phyloP scores from a whole-genome alignment of 2,329 filamentous ascomycete genomes.

The Magnaporthales sp. region DNA sequence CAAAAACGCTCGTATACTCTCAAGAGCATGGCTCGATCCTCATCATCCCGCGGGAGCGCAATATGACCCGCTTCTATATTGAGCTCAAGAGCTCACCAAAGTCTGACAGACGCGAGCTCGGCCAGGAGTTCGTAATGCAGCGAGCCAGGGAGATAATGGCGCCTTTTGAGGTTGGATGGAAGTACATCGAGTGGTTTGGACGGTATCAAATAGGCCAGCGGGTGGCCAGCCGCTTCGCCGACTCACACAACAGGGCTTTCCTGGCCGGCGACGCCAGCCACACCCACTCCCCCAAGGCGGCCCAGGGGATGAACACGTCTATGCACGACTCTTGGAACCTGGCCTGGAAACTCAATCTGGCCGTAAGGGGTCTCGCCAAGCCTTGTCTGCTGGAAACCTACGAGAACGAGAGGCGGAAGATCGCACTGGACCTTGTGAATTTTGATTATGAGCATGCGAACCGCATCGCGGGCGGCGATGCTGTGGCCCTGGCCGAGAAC shows the following conservation, averaged over 20 bases:
- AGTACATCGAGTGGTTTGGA: slow-evolving; percentile 61
- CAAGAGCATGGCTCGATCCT: slow-evolving; percentile 60
- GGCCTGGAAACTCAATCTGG: slow-evolving; percentile 50
- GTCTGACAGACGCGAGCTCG: slow-evolving; percentile 29
- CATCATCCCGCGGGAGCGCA: slow-evolving; percentile 65
- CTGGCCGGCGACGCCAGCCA: slow-evolving; percentile 58
- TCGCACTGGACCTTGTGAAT: slow-evolving; percentile 48
- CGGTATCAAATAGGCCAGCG: slow-evolving; percentile 65
- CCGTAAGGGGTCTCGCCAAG: slow-evolving; percentile 46
- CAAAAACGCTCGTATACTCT: slow-evolving; percentile 61
- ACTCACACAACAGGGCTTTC: slow-evolving; percentile 50
- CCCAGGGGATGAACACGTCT: slow-evolving; percentile 53
- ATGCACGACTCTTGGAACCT: slow-evolving; percentile 57
- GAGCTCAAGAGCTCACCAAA: slow-evolving; percentile 41
- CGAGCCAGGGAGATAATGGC: slow-evolving; percentile 39
- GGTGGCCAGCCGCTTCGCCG: slow-evolving; percentile 60
- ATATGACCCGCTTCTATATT: slow-evolving; percentile 59
- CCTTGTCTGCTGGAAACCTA: slow-evolving; percentile 50
- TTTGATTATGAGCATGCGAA: slow-evolving; percentile 41
- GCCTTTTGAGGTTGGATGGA: slow-evolving; percentile 49
- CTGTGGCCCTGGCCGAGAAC: slow-evolving; percentile 50
- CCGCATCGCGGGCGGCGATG: slow-evolving; percentile 47
- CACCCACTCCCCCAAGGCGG: slow-evolving; percentile 58
- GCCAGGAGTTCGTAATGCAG: slow-evolving; percentile 56
- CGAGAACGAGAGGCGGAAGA: slow-evolving; percentile 53